Evolutionary conservation across 768 basidiomycete species (phyloP).

Genomic region (Amanita muscaria): DNA sequence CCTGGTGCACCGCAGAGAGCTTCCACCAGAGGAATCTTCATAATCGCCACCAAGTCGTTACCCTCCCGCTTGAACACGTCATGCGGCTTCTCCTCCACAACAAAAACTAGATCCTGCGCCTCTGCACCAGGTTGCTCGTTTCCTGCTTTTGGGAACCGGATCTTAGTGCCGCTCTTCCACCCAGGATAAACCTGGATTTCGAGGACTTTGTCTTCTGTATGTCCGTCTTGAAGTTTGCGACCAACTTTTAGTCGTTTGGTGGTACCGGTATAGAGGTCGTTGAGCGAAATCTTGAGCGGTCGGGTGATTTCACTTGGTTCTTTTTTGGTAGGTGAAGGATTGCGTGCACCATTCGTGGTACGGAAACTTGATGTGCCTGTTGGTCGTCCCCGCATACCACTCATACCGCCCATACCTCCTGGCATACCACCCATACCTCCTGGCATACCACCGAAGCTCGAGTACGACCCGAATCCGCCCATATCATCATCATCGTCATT

Average conservation of each 20-base stretch:
- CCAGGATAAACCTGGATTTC: constrained; percentile 78
- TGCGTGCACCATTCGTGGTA: constrained; percentile 11
- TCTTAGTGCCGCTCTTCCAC: constrained; percentile 95
- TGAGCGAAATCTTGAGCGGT: constrained; percentile 76
- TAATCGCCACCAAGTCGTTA: constrained; percentile 60
- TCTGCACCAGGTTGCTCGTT: constrained; percentile 65
- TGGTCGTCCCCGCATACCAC: constrained; percentile 8
- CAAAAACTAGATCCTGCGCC: constrained; percentile 88
- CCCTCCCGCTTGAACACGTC: constrained; percentile 66
- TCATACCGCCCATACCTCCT: constrained; percentile 22
- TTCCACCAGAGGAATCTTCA: constrained; percentile 72
- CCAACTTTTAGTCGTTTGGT: constrained; percentile 86
- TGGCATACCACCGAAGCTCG: constrained; percentile 35
- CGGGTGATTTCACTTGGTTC: constrained; percentile 58
- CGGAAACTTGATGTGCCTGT: background rate
- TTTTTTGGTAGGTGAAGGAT: constrained; percentile 22
- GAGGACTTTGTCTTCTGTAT: constrained; percentile 77
- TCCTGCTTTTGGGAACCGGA: constrained; percentile 81
- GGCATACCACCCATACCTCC: constrained; percentile 27
- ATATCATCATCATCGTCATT: constrained; percentile 45
- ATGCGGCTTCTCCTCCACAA: constrained; percentile 94
- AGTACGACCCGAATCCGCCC: constrained; percentile 26
- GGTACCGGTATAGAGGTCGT: constrained; percentile 79
- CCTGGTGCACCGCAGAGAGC: constrained; percentile 54
- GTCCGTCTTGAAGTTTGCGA: constrained; percentile 61